Evolutionary conservation across 768 basidiomycete species (phyloP).

Genomic region (Pulveroboletus sp.): DNA sequence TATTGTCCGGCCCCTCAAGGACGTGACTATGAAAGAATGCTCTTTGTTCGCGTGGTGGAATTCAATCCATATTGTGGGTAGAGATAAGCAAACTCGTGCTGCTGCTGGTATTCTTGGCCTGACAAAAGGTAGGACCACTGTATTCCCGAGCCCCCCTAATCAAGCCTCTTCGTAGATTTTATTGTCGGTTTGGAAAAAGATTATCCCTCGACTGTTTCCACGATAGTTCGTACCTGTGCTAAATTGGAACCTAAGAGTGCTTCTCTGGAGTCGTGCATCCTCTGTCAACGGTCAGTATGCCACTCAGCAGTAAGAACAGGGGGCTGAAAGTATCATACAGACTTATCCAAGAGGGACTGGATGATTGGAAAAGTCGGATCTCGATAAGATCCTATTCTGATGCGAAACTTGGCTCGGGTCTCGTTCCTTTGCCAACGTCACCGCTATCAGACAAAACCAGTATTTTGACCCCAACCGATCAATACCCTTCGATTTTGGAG

Average conservation of each 20-base stretch:
- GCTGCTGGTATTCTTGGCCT: conserved; percentile 59
- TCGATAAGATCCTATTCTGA: conserved; percentile 55
- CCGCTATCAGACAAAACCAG: neutral
- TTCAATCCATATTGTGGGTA: conserved; percentile 48
- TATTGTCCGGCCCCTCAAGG: conserved; percentile 64
- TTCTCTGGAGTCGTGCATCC: conserved; percentile 45
- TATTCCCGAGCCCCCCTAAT: neutral
- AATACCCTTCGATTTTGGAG: conserved; percentile 32
- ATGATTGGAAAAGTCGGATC: conserved; percentile 71
- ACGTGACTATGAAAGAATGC: conserved; percentile 77
- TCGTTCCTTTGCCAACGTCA: conserved; percentile 4
- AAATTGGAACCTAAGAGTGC: conserved; percentile 68
- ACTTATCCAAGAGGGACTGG: conserved; percentile 58
- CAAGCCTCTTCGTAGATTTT: conserved; percentile 49
- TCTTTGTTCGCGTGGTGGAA: conserved; percentile 76
- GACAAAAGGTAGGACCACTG: conserved; percentile 55
- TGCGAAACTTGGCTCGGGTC: conserved; percentile 15
- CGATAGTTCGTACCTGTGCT: conserved; percentile 74
- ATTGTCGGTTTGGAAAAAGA: conserved; percentile 76
- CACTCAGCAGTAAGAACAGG: neutral
- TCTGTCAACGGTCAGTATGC: conserved; percentile 58
- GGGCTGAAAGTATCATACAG: conserved; percentile 34
- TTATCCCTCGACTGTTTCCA: conserved; percentile 84
- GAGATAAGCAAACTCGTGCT: conserved; percentile 41
- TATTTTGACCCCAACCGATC: neutral